phyloP scores from a whole-genome alignment of 2,329 filamentous ascomycete species.

The Colletotrichum navitas region DNA sequence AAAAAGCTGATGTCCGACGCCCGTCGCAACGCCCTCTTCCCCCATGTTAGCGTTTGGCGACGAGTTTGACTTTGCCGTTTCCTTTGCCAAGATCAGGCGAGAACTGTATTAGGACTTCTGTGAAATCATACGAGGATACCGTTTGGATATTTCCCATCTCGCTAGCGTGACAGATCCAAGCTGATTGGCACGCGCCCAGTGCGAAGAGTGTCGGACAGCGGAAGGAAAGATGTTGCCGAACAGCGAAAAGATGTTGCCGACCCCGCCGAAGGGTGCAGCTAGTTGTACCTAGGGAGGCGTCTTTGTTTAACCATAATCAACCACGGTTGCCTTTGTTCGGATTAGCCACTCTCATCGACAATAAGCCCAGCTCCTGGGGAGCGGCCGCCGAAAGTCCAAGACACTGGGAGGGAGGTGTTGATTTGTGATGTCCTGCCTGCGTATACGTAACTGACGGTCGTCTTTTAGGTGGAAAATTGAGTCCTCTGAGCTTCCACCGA shows the following conservation, averaged over 20 bases:
- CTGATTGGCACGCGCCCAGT: neutral
- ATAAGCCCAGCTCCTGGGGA: neutral
- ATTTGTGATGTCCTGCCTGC: neutral
- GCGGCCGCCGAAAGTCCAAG: conserved; percentile 5
- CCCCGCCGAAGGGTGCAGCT: conserved; percentile 9
- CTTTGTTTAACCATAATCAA: neutral
- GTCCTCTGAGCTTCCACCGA: no score
- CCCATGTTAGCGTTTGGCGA: neutral
- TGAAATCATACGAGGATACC: neutral
- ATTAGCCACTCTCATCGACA: conserved; percentile 2
- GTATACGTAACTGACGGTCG: neutral
- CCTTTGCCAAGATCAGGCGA: neutral
- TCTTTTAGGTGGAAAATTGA: no score
- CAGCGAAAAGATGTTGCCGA: neutral
- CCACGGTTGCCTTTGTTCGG: conserved; percentile 6
- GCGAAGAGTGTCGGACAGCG: neutral
- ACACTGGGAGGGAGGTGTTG: neutral
- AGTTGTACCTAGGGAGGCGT: neutral
- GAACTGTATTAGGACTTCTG: neutral
- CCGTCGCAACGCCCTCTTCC: no score
- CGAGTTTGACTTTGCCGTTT: neutral
- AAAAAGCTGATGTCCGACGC: neutral
- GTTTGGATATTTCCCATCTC: neutral
- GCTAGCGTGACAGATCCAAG: neutral
- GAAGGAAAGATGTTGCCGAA: neutral